Base-by-base conservation (phyloP, 1,284 basidiomycete species). In the Testicularia cyperi region DNA sequence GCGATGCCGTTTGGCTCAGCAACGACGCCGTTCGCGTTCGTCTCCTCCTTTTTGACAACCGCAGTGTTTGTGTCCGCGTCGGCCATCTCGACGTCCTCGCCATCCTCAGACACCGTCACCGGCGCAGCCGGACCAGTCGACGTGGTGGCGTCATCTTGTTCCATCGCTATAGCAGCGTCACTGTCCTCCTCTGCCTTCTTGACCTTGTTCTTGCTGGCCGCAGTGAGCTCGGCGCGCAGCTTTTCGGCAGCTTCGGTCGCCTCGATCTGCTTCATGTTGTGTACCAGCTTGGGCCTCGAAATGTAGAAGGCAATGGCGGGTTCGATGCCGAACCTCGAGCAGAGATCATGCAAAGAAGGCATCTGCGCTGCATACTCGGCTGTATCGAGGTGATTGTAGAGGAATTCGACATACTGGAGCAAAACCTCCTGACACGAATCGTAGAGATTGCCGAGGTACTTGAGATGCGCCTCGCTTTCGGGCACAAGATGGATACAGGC, bases 371-470 rank as follows among this genome's bases (percentile, higher is more conserved):
- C 62, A 28, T 72, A 72, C 18, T 58, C 57, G 25, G 42, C 41
- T 4, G 65, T 53, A 20, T 66, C 60, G 14, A 72, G 53, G 16
- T 68, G 58, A 37, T 63, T 63, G 34, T 58, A 57, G 21, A 74
- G 56, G 39, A 76, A 76, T 31, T 76, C 72, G 25, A 68, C 55
- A 44, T 74, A 76, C 48, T 76, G 74, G 32, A 76, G 62, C 9
- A 76, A 48, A 27, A 68, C 61, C 33, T 70, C 66, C 22, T 69
- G 63, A 30, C 69, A 68, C 16, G 69, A 67, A 39, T 76, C 74
- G 42, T 65, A 74, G 27, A 73, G 55, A 34, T 73, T 72, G 33
- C 65, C 72, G 15, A 75, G 58, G 40, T 72, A 69, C 48, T 74
- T 74, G 43, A 75, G 52, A 31, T 70, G 70, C 0, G 68, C 68